Evolutionary conservation across 139 green algal species (phyloP).

Genomic region (Chlamydomonas schloesseri): DNA sequence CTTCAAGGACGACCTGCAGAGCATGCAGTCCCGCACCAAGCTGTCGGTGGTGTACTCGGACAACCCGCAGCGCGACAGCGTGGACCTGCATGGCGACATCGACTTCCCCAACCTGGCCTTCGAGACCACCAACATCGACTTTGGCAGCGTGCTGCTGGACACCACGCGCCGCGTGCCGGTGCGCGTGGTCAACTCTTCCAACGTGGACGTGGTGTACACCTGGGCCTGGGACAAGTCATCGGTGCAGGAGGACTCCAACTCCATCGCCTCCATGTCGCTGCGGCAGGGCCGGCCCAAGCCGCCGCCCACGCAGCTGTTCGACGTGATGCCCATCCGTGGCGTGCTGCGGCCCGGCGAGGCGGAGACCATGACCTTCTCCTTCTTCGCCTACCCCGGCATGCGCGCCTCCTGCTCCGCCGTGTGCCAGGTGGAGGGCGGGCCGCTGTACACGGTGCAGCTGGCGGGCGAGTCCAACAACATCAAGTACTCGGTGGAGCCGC

Average conservation of each 20-base stretch:
- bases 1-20: conserved; percentile 56
- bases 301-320: conserved; percentile 73
- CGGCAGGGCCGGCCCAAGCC: conserved; percentile 49
- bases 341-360: conserved; percentile 69
- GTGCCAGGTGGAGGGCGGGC: conserved; percentile 81
- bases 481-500: conserved; percentile 77
- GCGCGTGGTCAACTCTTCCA: conserved; percentile 72
- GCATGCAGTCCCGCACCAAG: conserved; percentile 54
- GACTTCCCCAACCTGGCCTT: conserved; percentile 81
- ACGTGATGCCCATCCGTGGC: conserved; percentile 83
- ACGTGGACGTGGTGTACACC: conserved; percentile 64
- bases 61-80: conserved; percentile 75
- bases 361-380: conserved; percentile 73
- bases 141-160: conserved; percentile 82
- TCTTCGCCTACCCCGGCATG: conserved; percentile 75
- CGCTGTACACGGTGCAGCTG: conserved; percentile 68
- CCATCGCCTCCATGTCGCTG: conserved; percentile 49
- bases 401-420: conserved; percentile 63
- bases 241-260: conserved; percentile 55
- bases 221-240: conserved; percentile 72
- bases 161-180: conserved; percentile 68
- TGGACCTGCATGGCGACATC: conserved; percentile 77
- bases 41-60: conserved; percentile 76
- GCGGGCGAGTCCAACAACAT: conserved; percentile 79
- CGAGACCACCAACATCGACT: conserved; percentile 67